These are phyloP conservation scores for Scheffersomyces stipitis DNA, from an alignment of 805 yeast species.

Conservation along the genomic window DNA sequence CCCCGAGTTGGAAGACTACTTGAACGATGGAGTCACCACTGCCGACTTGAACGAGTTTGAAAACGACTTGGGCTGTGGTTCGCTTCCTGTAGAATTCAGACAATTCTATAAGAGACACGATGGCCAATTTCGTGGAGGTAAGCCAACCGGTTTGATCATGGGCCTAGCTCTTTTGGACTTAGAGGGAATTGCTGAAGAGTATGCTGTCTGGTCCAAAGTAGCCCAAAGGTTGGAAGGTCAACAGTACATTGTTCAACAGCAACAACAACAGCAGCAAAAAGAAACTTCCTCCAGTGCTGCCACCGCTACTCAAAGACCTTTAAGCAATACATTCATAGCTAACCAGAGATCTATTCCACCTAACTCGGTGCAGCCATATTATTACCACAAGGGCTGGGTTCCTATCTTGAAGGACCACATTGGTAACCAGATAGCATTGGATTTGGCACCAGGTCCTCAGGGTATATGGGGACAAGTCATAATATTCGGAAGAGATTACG, in stretches of 20 bases:
- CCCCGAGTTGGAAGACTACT: constrained; percentile 44
- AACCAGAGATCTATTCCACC: constrained; percentile 40
- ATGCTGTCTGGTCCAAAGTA: constrained; percentile 42
- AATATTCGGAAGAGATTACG: constrained; percentile 91
- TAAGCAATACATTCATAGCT: constrained; percentile 25
- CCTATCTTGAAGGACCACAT: constrained; percentile 85
- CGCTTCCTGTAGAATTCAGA: constrained; percentile 44
- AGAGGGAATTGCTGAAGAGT: constrained; percentile 42
- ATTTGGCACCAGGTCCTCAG: constrained; percentile 62
- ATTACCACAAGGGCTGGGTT: constrained; percentile 61
- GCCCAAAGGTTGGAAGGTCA: constrained; percentile 41
- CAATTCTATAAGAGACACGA: constrained; percentile 46
- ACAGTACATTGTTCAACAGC: constrained; percentile 28
- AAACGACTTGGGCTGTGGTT: constrained; percentile 42
- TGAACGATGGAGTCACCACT: constrained; percentile 44
- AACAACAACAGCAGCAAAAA: constrained; percentile 18
- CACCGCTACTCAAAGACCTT: constrained; percentile 12
- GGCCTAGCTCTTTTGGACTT: constrained; percentile 43
- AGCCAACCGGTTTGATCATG: constrained; percentile 46
- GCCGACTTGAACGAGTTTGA: constrained; percentile 49
- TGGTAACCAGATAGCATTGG: constrained; percentile 92
- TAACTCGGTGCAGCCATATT: constrained; percentile 34
- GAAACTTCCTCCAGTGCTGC: constrained; percentile 7
- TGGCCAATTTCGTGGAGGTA: constrained; percentile 46
- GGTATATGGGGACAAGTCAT: constrained; percentile 92